Evolutionary conservation across 2,329 filamentous ascomycete genomes (phyloP), one percentile per base, ranked within the genome.

Genomic region (Graphiopsis chlorocephala): DNA sequence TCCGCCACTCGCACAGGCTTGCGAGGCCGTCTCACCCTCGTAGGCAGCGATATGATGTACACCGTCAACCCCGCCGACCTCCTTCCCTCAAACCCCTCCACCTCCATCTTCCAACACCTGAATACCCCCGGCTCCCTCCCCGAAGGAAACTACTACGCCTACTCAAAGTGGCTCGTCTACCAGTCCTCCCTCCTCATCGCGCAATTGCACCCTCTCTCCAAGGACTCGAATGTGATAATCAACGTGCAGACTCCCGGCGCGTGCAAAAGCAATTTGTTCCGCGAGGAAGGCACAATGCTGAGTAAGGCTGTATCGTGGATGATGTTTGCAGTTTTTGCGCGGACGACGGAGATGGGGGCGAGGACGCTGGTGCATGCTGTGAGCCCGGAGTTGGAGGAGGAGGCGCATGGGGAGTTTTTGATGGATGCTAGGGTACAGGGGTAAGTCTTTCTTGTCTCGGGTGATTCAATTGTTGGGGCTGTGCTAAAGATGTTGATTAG

Each of bases 391-490:
- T n/a, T 70, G 28, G 73, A 76, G 0, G 57, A 62, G 1, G 73
- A 76, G 57, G 71, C 68, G 1, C 77, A 80, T 68, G 78, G 78
- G 0, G 68, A 75, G 66, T 80, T 78, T 63, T 63, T 79, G 55
- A 74, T 70, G 58, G 73, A 79, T 63, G 74, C 72, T 5, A 57
- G 69, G 63, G 64, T 78, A n/a, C 25, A 38, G 28, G 11, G 42
- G 63, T 64, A 52, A 64, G 58, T 60, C 25, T 52, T 3, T 10
- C 64, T 23, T 70, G 69, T 8, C 6, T 17, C 6, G 29, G 1
- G 8, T 7, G 26, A 20, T 6, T 33, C 5, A n/a, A 11, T 7
- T 48, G 6, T 7, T 23, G 14, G 7, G n/a, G 28, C 35, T 6
- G 70, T 72, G 50, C 56, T 61, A 45, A 55, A 4, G 14, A 8